Percentiles rank a stretch among this genome's conserved stretches.
Conservation (phyloP, 805 yeast genomes). For the Starmera quercuum region DNA sequence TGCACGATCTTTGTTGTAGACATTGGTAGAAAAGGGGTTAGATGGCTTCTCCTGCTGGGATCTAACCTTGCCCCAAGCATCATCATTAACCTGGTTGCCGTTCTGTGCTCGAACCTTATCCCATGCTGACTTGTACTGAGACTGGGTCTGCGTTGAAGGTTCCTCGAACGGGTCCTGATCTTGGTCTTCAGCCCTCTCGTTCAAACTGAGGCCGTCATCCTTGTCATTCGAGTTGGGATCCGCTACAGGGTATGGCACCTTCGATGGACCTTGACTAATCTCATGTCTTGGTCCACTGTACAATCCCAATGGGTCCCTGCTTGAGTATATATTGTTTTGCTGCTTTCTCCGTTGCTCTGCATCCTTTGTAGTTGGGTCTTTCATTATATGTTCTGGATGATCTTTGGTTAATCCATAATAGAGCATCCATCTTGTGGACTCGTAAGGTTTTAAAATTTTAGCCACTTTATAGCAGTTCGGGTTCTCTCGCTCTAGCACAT, state of each 20-base stretch:
- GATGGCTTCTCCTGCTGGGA: not conserved
- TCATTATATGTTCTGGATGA: conserved; percentile 43
- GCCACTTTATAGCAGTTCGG: conserved; percentile 24
- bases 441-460: conserved; percentile 22
- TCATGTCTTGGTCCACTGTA: conserved; percentile 25
- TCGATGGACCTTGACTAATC: conserved; percentile 7
- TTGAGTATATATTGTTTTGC: conserved; percentile 21
- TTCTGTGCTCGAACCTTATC: conserved; percentile 25
- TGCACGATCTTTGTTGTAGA: conserved; percentile 2
- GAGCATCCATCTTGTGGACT: conserved; percentile 36
- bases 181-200: not conserved
- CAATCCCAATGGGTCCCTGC: conserved; percentile 30
- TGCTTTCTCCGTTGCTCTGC: conserved; percentile 18
- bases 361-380: conserved; percentile 43
- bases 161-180: conserved; percentile 15
- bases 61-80: not conserved
- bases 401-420: conserved; percentile 45
- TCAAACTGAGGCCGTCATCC: not conserved
- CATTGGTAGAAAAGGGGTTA: conserved; percentile 10
- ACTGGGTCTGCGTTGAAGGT: not conserved
- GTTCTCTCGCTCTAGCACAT: conserved; percentile 22
- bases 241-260: conserved; percentile 1
- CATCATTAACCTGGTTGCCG: conserved; percentile 5
- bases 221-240: conserved; percentile 1
- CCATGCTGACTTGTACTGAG: conserved; percentile 26